phyloP scores from a whole-genome alignment of 176 grass and related monocot species.

The Ananas comosus region DNA sequence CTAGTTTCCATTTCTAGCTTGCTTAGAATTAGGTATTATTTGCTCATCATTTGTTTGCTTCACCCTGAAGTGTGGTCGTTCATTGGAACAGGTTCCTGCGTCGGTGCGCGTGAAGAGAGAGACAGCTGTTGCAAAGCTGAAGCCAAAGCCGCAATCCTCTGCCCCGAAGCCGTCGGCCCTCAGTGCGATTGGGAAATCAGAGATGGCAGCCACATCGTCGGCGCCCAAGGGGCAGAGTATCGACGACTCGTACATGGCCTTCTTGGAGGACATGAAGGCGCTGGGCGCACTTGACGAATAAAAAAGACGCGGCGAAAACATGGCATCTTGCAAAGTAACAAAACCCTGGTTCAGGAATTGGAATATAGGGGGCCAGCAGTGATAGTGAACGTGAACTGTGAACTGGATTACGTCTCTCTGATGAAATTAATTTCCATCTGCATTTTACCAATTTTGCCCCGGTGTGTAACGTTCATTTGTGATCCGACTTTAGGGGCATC shows the following conservation, averaged over 20 bases:
- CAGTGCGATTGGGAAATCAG: constrained; percentile 24
- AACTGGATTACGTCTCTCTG: too few species aligned
- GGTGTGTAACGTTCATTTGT: too few species aligned
- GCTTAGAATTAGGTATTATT: too few species aligned
- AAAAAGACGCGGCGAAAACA: constrained; percentile 16
- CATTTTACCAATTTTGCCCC: too few species aligned
- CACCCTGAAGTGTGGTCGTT: background rate
- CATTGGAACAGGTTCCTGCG: constrained; percentile 67
- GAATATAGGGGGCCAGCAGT: too few species aligned
- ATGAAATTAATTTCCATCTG: too few species aligned
- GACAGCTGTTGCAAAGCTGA: constrained; percentile 59
- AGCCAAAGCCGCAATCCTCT: constrained; percentile 50
- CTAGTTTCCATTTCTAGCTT: too few species aligned
- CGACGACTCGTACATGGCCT: constrained; percentile 91
- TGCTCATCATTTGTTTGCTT: constrained; percentile 3
- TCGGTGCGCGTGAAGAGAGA: constrained; percentile 94
- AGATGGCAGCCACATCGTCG: constrained; percentile 23
- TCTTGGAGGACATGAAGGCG: constrained; percentile 95
- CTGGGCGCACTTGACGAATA: constrained; percentile 75
- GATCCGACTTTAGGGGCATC: too few species aligned
- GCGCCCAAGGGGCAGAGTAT: constrained; percentile 65
- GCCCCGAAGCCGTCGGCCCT: constrained; percentile 28
- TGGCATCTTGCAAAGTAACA: background rate
- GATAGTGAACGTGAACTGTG: too few species aligned
- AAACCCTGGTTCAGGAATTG: too few species aligned